Evolutionary conservation across 1,284 basidiomycete genomes (phyloP), one percentile per base, ranked within the genome.

Genomic region (Microbotryum intermedium): DNA sequence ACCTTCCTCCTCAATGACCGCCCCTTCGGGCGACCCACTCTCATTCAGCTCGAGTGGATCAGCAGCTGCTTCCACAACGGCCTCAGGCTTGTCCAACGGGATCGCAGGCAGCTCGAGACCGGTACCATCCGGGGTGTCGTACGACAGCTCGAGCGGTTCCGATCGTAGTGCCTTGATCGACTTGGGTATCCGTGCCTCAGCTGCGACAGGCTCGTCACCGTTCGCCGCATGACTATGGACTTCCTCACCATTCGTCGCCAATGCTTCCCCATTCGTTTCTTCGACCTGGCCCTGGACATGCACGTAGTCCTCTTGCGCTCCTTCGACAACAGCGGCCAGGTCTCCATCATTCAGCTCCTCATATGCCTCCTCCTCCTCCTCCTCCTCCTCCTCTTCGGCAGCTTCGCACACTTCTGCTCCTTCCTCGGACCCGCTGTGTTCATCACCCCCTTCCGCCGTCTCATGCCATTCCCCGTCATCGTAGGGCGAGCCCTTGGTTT

Each of bases 301-400:
- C 13, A 65, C 50, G 10, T 48, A 49, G 21, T 66, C 66, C 56
- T 70, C 64, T 48, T 65, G 60, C 23, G 54, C 63, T 3, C 62
- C 66, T 18, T 65, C 66, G 25, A 59, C 54, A 23, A 57, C 59
- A 2, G 63, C 63, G 2, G 48, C 57, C 25, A 62, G 46, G 23
- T 65, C 61, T 30, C 62, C 66, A 13, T 50, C 53, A 23, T 65
- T 59, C n/a, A 67, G 55, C 42, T 65, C 57, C 3, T 58, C 66
- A 9, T 61, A 55, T 25, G 60, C 63, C 25, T 56, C 30, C 21
- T 67, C 62, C 21, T 66, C 61, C 8, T 56, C 57, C 21, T 61
- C 59, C n/a, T 66, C 64, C 7, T 58, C 50, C 23, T 34, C 61
- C 3, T 8, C 13, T 23, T 47, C 26, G 7, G 26, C 48, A 10